Base-by-base conservation (phyloP, 148 eudicot genomes). In the Fagopyrum homotropicum region DNA sequence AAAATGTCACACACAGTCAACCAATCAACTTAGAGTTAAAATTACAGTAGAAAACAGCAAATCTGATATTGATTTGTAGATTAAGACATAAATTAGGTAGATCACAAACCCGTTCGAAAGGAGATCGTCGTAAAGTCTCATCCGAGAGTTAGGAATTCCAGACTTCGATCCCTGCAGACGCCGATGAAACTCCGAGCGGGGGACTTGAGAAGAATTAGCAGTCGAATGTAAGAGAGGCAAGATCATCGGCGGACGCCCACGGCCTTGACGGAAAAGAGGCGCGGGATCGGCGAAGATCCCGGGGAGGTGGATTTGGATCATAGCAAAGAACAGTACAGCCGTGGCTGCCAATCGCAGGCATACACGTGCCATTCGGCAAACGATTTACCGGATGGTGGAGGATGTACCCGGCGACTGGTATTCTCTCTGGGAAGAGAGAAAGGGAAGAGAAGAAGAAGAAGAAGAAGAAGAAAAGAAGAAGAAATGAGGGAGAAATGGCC, bases 81-180 rank as follows among this genome's bases (percentile, higher is more conserved):
- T 72, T 68, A 59, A 44, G n/a, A 68, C 22, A 55, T 10, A 40
- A 57, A 77, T 26, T 47, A 46, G 26, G 4, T 15, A 43, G 57
- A 51, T 59, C 63, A 30, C 63, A 17, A 46, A 94, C 99, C 99
- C 97, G 78, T 89, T 90, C 60, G 82, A 75, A 6, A 90, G 86
- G 69, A 95, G 94, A 86, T 92, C 97, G 72, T 95, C 99, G 73
- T 86, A 84, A 75, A 95, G 93, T 17, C 81, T 73, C 97, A 90
- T 95, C 49, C 88, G 88, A 46, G 97, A 93, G 69, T 81, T 92
- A 15, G 88, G 75, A 47, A 54, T 78, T 70, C n/a, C 77, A 8
- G 77, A 49, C 5, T 80, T 51, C 30, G 86, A 85, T 69, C 70
- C 78, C 16, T 79, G 86, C 68, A 94, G 93, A 15, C 71, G 88